Conservation (phyloP, 108 stramenopile genomes). For the Nitzschia inconspicua region DNA sequence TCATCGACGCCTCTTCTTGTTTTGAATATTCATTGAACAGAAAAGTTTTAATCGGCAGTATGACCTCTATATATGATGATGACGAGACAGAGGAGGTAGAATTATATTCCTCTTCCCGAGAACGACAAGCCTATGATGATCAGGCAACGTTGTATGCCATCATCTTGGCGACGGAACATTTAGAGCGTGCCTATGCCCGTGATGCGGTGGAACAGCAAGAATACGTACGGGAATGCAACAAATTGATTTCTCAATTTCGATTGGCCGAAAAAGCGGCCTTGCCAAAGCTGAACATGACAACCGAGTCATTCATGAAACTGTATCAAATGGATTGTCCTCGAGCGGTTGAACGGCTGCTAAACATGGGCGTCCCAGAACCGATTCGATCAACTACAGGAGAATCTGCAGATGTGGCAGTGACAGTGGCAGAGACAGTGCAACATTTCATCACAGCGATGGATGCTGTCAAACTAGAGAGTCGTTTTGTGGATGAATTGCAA, state of each 20-base stretch:
- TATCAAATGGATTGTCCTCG: constrained; percentile 97
- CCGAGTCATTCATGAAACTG: constrained; percentile 76
- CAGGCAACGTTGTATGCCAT: constrained; percentile 93
- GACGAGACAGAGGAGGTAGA: constrained; percentile 30
- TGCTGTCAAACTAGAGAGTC: constrained; percentile 90
- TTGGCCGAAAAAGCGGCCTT: constrained; percentile 81
- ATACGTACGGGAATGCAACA: constrained; percentile 90
- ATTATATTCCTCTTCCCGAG: constrained; percentile 58
- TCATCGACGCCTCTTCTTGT: no score
- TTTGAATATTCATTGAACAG: no score
- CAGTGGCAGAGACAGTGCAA: constrained; percentile 89
- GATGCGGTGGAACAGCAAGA: constrained; percentile 83
- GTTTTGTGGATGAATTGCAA: constrained; percentile 96
- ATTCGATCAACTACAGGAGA: constrained; percentile 53
- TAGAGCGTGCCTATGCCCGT: constrained; percentile 94
- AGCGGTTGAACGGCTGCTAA: constrained; percentile 85
- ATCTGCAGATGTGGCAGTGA: constrained; percentile 52
- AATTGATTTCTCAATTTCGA: constrained; percentile 94
- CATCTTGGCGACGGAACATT: constrained; percentile 93
- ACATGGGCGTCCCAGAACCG: constrained; percentile 91
- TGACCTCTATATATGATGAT: background rate
- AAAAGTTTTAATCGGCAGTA: no score
- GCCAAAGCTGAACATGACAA: constrained; percentile 37
- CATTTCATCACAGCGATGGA: constrained; percentile 98
- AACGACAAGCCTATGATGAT: constrained; percentile 79